These are phyloP conservation scores for Hemileia vastatrix DNA, from an alignment of 1,284 basidiomycete genomes.

Conservation along the genomic window DNA sequence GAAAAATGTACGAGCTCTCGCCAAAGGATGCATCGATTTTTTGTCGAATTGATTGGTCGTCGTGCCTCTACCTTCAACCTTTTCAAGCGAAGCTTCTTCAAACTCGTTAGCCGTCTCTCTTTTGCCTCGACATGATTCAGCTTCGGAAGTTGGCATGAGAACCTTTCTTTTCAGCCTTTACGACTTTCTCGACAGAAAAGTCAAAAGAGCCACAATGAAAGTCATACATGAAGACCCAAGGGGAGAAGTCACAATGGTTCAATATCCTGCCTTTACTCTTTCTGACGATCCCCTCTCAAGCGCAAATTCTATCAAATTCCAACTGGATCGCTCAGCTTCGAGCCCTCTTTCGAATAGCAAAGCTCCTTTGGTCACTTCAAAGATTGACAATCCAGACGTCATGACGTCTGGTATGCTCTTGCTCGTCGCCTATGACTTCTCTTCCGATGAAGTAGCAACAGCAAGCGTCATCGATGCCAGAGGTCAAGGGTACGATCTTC, in stretches of 20 bases:
- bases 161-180: constrained; percentile 28
- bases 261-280: constrained; percentile 29
- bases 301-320: background rate
- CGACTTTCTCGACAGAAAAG: constrained; percentile 28
- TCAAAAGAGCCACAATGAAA: constrained; percentile 26
- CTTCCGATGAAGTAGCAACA: constrained; percentile 19
- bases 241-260: constrained; percentile 24
- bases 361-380: background rate
- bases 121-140: background rate
- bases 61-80: constrained; percentile 24
- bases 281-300: background rate
- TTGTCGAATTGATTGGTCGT: constrained; percentile 29
- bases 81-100: constrained; percentile 28
- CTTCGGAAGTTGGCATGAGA: constrained; percentile 10
- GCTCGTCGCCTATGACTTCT: constrained; percentile 26
- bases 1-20: constrained; percentile 26
- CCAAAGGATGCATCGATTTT: constrained; percentile 27
- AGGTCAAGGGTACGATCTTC: constrained; percentile 24
- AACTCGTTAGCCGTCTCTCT: constrained; percentile 22
- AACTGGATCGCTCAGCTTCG: constrained; percentile 18
- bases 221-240: constrained; percentile 27
- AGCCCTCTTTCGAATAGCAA: constrained; percentile 18
- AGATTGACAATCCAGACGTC: constrained; percentile 1
- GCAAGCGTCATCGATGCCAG: constrained; percentile 32
- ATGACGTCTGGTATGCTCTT: constrained; percentile 27